Evolutionary conservation across 768 basidiomycete genomes (phyloP), one percentile per base, ranked within the genome.

Genomic region (Pholiota conissans): DNA sequence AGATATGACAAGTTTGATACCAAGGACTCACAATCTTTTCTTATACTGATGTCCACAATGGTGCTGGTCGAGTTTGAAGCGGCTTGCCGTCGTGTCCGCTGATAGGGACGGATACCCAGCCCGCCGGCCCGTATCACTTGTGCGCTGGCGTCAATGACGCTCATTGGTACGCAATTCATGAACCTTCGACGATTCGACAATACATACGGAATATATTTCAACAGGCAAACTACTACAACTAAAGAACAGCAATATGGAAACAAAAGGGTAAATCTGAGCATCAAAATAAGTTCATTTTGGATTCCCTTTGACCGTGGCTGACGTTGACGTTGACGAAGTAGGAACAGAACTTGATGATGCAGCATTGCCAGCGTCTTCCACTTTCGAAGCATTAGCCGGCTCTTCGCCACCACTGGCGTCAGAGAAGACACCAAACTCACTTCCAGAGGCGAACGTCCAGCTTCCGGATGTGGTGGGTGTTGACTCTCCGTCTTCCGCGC

Each of bases 401-500:
- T 45, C 42, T 40, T 52, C 32, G 11, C 49, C 14, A 32, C 32
- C 29, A 13, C 14, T 32, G 10, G 30, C 11, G 5, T 42, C 50
- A 28, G 47, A 26, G 11, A 29, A 49, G 26, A 55, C 60, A 9
- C 60, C 60, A 20, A 61, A 57, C 24, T 59, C 60, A 9, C 40
- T 37, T 13, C 28, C 30, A 2, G 64, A 61, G n/a, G 84, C 75
- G 64, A 88, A 81, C 24, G 84, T 87, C 86, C 88, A 89, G 65
- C 86, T 86, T 11, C 85, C 87, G 7, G 81, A 79, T 3, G 86
- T 89, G 0, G 89, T 66, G 1, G 67, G 67, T 0, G 68, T 66
- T 28, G 61, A 57, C 54, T 73, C 75, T 11, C 71, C 74, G 48
- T 77, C 73, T 30, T 71, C 75, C 1, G 77, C 81, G 52, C 76